Percentiles rank a stretch among this genome's conserved stretches.
Conservation (phyloP, 148 eudicot genomes). For the Linanthus parryae region DNA sequence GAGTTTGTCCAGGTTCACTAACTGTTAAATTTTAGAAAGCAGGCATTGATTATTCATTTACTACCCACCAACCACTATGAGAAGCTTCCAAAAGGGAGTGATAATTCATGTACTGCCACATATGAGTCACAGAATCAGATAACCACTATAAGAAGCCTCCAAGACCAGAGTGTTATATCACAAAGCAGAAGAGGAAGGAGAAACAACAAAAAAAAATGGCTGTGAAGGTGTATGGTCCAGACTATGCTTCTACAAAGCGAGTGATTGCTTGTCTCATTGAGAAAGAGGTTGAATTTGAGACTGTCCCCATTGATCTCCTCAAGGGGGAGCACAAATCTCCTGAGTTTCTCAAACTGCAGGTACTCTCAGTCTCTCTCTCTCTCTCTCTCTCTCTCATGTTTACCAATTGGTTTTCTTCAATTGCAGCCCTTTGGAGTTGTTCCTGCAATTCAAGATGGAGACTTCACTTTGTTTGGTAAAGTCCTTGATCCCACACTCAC, state of each 20-base stretch:
- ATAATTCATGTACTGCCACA: no score
- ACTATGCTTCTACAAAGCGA: conserved; percentile 22
- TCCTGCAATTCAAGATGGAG: conserved; percentile 34
- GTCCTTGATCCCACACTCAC: no score
- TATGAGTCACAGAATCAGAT: neutral
- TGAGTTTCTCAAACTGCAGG: conserved; percentile 25
- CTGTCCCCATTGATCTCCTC: conserved; percentile 17
- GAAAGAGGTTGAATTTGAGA: conserved; percentile 24
- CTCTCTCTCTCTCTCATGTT: neutral
- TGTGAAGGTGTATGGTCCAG: conserved; percentile 37
- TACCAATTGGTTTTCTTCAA: neutral
- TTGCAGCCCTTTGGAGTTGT: conserved; percentile 30
- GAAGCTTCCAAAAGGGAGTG: no score
- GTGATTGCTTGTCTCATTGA: conserved; percentile 30
- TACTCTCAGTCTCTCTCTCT: neutral
- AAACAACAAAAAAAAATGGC: conserved; percentile 12
- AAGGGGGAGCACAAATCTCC: conserved; percentile 24
- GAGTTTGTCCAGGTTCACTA: no score
- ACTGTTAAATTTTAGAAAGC: no score
- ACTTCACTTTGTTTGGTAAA: conserved; percentile 23
- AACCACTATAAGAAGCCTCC: neutral
- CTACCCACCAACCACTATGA: no score
- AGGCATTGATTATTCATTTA: no score
- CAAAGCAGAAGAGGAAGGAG: neutral
- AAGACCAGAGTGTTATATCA: neutral